Conservation (phyloP, 1,284 basidiomycete species). For the Cutaneotrichosporon cavernicola region DNA sequence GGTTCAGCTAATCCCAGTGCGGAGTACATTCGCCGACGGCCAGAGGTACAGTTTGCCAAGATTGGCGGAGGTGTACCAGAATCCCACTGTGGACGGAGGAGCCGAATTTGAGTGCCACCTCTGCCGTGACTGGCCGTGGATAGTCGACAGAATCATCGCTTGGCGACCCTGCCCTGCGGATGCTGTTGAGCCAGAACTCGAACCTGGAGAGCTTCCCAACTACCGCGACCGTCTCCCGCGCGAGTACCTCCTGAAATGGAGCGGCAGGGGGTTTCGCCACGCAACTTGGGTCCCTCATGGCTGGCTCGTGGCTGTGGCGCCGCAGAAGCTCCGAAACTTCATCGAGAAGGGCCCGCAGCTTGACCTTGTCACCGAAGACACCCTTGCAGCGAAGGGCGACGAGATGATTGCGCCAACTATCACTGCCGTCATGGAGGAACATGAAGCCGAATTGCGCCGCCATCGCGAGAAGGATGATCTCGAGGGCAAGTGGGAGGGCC, state of each 20-base stretch:
- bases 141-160: constrained; percentile 78
- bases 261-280: constrained; percentile 69
- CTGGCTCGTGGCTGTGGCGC: constrained; percentile 70
- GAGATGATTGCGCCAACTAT: constrained; percentile 49
- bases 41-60: constrained; percentile 24
- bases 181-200: constrained; percentile 59
- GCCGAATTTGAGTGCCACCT: constrained; percentile 74
- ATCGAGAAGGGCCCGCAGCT: constrained; percentile 67
- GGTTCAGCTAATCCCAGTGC: constrained; percentile 26
- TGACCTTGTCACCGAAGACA: constrained; percentile 59
- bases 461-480: constrained; percentile 20
- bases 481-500: constrained; percentile 28
- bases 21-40: constrained; percentile 23
- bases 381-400: constrained; percentile 48
- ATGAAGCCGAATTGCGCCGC: constrained; percentile 23
- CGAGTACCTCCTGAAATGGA: constrained; percentile 89
- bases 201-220: constrained; percentile 56
- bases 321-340: constrained; percentile 71
- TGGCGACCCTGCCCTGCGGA: constrained; percentile 76
- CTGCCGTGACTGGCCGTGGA: constrained; percentile 70
- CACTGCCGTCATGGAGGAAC: constrained; percentile 46
- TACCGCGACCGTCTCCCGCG: constrained; percentile 67
- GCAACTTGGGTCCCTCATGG: constrained; percentile 81
- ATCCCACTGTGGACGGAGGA: constrained; percentile 26
- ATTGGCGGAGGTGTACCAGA: constrained; percentile 61